Evolutionary conservation across 2,329 filamentous ascomycete genomes (phyloP).

Genomic region (Diaporthe eres): DNA sequence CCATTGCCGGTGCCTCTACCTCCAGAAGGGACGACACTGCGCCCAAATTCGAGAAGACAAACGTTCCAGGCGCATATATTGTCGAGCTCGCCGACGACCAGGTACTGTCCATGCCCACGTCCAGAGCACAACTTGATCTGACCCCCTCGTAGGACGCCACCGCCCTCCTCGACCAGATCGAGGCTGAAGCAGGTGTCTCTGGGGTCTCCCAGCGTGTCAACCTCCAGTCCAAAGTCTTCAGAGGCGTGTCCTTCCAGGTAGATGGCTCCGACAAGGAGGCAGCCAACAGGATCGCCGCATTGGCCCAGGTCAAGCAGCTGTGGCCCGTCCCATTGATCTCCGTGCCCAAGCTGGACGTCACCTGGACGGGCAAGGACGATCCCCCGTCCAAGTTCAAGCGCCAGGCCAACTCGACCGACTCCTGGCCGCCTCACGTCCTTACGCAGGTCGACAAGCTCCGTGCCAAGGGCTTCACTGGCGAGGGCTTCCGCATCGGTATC

Average conservation of each 20-base stretch:
- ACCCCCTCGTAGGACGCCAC: constrained; percentile 31
- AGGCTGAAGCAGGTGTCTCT: constrained; percentile 37
- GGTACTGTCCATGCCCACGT: not conserved
- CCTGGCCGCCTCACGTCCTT: constrained; percentile 49
- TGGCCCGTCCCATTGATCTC: constrained; percentile 49
- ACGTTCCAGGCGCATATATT: constrained; percentile 42
- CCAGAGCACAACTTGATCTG: not conserved
- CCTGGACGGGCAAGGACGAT: constrained; percentile 13
- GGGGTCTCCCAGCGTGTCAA: constrained; percentile 42
- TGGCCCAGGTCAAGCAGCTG: constrained; percentile 48
- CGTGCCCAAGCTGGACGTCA: constrained; percentile 28
- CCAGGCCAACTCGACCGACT: constrained; percentile 36
- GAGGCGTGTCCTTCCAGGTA: constrained; percentile 44
- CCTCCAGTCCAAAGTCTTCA: constrained; percentile 45
- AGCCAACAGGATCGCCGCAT: constrained; percentile 44
- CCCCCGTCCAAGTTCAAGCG: constrained; percentile 27
- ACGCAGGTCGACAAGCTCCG: constrained; percentile 58
- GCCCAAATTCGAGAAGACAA: not conserved
- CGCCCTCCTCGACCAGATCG: constrained; percentile 42
- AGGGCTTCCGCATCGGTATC: constrained; percentile 59
- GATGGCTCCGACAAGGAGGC: constrained; percentile 33
- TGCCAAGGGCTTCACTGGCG: constrained; percentile 58
- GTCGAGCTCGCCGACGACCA: constrained; percentile 45
- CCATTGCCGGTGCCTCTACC: constrained; percentile 9
- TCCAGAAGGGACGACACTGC: not conserved